These are phyloP conservation scores for Tetrapisispora taiwanensis DNA, from an alignment of 805 yeast species.

Conservation along the genomic window DNA sequence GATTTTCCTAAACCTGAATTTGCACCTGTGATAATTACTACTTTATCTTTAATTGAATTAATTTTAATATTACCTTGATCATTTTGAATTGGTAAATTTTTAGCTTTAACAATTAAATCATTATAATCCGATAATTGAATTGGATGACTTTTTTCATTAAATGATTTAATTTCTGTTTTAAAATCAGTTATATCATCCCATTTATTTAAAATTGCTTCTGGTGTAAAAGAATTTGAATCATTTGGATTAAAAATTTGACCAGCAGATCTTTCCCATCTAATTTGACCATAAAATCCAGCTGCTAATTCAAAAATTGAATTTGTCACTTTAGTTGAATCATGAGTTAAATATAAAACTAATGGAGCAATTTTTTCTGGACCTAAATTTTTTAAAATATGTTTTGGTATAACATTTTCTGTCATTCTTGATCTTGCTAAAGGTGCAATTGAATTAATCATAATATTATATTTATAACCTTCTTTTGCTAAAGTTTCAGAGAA, in stretches of 20 bases:
- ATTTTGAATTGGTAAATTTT: slow-evolving; percentile 39
- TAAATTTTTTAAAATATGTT: slow-evolving; percentile 67
- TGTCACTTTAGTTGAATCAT: slow-evolving; percentile 49
- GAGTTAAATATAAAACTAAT: slow-evolving; percentile 69
- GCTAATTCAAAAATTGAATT: slow-evolving; percentile 87
- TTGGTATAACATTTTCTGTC: slow-evolving; percentile 87
- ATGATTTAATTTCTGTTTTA: slow-evolving; percentile 37
- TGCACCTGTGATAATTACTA: slow-evolving; percentile 88
- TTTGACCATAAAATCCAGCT: slow-evolving; percentile 85
- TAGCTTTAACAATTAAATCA: slow-evolving; percentile 43
- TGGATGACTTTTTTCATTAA: slow-evolving; percentile 57
- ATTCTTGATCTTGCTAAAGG: slow-evolving; percentile 93
- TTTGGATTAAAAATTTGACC: slow-evolving; percentile 81
- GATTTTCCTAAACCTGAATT: slow-evolving; percentile 91
- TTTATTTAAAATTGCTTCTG: slow-evolving; percentile 67
- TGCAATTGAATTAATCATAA: slow-evolving; percentile 77
- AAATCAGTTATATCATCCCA: slow-evolving; percentile 58
- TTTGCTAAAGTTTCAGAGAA: slow-evolving; percentile 90
- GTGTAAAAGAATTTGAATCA: slow-evolving; percentile 49
- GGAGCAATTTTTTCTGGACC: slow-evolving; percentile 91
- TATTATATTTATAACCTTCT: slow-evolving; percentile 82
- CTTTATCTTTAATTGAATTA: slow-evolving; percentile 60
- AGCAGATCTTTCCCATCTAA: slow-evolving; percentile 88
- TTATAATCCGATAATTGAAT: slow-evolving; percentile 60
- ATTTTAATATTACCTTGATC: slow-evolving; percentile 49